Evolutionary conservation across 1,284 basidiomycete species (phyloP).

Genomic region (Boletus mariae): DNA sequence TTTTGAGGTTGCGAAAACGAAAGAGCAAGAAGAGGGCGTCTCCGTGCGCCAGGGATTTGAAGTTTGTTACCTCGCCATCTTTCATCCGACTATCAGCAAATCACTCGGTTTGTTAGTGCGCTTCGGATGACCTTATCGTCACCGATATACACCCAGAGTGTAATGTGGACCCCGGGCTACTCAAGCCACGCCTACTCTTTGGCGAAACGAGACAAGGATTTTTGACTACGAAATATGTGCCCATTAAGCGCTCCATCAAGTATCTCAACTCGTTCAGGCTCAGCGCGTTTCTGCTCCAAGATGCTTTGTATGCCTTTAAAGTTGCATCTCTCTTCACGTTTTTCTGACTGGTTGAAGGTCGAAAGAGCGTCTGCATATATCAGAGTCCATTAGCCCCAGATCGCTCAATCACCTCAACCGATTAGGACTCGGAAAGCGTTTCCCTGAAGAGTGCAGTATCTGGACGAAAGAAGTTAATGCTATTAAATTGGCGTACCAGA

Average conservation of each 20-base stretch:
- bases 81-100: background rate
- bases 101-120: constrained; percentile 13
- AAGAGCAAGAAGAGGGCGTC: constrained; percentile 56
- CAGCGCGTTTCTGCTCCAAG: constrained; percentile 15
- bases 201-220: constrained; percentile 37
- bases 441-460: constrained; percentile 21
- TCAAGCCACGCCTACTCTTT: constrained; percentile 31
- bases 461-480: constrained; percentile 25
- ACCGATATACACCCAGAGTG: constrained; percentile 20
- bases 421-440: constrained; percentile 33
- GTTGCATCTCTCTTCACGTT: background rate
- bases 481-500: constrained; percentile 5
- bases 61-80: constrained; percentile 22
- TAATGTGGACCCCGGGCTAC: constrained; percentile 19
- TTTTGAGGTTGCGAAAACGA: constrained; percentile 55
- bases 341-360: constrained; percentile 22
- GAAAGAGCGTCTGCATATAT: constrained; percentile 29
- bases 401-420: constrained; percentile 32
- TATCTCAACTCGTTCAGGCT: constrained; percentile 6
- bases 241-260: constrained; percentile 13
- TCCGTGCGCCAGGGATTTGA: constrained; percentile 39
- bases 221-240: constrained; percentile 29
- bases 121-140: constrained; percentile 12
- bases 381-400: constrained; percentile 24
- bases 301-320: constrained; percentile 18